phyloP scores from a whole-genome alignment of 1,139 yeast genomes.

The Ashbya aceris region DNA sequence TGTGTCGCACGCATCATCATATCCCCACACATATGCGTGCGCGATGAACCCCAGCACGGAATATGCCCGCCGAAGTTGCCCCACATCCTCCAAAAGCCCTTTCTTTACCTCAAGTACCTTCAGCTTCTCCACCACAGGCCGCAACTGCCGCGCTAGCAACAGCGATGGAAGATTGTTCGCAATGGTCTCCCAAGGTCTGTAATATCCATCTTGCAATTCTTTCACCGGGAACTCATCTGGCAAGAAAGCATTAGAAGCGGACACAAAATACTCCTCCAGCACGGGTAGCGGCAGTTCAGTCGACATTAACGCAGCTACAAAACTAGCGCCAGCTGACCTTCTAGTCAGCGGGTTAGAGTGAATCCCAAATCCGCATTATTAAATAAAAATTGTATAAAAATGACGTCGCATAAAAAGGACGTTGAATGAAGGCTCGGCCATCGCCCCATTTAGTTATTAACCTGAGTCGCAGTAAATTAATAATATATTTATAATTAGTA shows the following conservation, averaged over 20 bases:
- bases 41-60: conserved; percentile 67
- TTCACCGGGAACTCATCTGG: conserved; percentile 60
- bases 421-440: too few relatives aligned
- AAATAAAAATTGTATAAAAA: too few relatives aligned
- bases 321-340: background rate
- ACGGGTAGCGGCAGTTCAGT: conserved; percentile 31
- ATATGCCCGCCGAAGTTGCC: conserved; percentile 70
- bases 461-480: too few relatives aligned
- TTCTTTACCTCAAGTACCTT: conserved; percentile 42
- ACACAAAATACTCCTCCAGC: conserved; percentile 59
- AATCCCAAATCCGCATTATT: conserved; percentile 4
- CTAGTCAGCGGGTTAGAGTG: conserved; percentile 5
- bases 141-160: conserved; percentile 53
- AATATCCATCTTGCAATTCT: conserved; percentile 52
- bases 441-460: too few relatives aligned
- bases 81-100: conserved; percentile 25
- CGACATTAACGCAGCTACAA: conserved; percentile 7
- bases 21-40: conserved; percentile 88
- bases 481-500: too few relatives aligned
- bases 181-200: conserved; percentile 68
- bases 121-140: conserved; percentile 50
- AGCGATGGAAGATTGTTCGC: conserved; percentile 63
- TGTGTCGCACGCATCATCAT: conserved; percentile 53
- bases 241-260: conserved; percentile 64
- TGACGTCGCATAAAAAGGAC: too few relatives aligned